Percentiles rank a stretch among this genome's conserved stretches.
These are phyloP conservation scores for Leptographium wingfieldii DNA, from an alignment of 2,329 filamentous ascomycete species.

Conservation along the genomic window DNA sequence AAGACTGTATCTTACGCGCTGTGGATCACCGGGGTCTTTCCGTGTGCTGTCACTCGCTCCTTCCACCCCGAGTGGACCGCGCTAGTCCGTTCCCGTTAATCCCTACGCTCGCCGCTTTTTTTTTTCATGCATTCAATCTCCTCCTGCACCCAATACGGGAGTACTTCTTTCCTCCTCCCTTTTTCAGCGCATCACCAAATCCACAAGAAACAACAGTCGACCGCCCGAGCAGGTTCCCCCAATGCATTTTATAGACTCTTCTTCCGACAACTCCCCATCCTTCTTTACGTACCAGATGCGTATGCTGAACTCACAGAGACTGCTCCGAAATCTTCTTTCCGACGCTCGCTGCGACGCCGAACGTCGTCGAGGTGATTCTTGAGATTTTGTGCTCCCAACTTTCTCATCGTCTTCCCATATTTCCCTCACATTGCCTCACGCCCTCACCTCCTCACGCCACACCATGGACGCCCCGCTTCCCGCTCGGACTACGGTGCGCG, in stretches of 20 bases:
- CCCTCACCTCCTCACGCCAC: conserved; percentile 4
- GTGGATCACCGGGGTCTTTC: background rate
- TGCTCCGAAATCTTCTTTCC: conserved; percentile 35
- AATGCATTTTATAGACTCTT: conserved; percentile 44
- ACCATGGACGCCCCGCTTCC: conserved; percentile 36
- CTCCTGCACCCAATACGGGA: no score
- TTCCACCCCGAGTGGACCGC: background rate
- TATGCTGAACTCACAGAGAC: conserved; percentile 35
- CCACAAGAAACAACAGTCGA: conserved; percentile 5
- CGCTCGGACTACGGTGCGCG: conserved; percentile 42
- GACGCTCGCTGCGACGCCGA: conserved; percentile 44
- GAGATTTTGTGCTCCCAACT: background rate
- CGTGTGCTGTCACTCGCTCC: background rate
- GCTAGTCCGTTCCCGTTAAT: background rate
- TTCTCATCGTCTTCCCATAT: background rate
- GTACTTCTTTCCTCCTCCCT: background rate
- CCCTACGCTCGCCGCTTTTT: background rate
- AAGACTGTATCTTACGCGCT: background rate
- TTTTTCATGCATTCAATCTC: background rate
- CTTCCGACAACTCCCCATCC: conserved; percentile 29
- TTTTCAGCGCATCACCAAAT: background rate
- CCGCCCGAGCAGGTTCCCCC: background rate
- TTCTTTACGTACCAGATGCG: conserved; percentile 48
- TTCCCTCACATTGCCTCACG: background rate
- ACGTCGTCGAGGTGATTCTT: conserved; percentile 36